Evolutionary conservation across 805 yeast genomes (phyloP).

Genomic region (Candida nitratophila): DNA sequence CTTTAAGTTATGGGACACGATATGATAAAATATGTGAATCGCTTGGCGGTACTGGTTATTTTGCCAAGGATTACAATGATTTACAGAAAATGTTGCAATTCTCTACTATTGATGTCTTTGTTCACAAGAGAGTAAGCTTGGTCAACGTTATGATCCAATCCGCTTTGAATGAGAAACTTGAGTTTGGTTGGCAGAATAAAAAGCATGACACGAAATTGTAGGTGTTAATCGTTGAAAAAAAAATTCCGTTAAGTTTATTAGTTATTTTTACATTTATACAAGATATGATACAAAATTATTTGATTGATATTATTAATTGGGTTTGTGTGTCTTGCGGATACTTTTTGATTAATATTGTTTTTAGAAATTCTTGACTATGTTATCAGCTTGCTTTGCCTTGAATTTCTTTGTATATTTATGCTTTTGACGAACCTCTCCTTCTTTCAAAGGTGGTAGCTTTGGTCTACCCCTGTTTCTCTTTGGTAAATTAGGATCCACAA

Average conservation of each 20-base stretch:
- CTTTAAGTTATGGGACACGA: slow-evolving; percentile 46
- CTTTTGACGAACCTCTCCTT: slow-evolving; percentile 16
- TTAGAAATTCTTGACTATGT: too few relatives aligned
- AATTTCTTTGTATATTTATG: slow-evolving; percentile 16
- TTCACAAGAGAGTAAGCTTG: slow-evolving; percentile 32
- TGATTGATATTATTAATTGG: too few relatives aligned
- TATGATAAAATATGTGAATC: slow-evolving; percentile 51
- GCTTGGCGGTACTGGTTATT: slow-evolving; percentile 49
- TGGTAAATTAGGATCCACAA: background rate
- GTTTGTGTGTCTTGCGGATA: too few relatives aligned
- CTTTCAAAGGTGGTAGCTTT: slow-evolving; percentile 16
- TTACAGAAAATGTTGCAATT: slow-evolving; percentile 27
- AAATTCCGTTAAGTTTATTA: too few relatives aligned
- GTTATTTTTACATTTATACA: too few relatives aligned
- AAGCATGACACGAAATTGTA: slow-evolving; percentile 8
- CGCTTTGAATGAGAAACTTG: slow-evolving; percentile 46
- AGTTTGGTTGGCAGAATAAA: slow-evolving; percentile 68
- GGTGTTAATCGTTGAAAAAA: too few relatives aligned
- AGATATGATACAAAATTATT: too few relatives aligned
- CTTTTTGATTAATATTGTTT: too few relatives aligned
- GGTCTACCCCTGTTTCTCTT: slow-evolving; percentile 24
- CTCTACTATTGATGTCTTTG: slow-evolving; percentile 25
- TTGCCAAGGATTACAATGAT: slow-evolving; percentile 35
- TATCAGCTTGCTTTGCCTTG: too few relatives aligned
- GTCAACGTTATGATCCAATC: slow-evolving; percentile 58